Conservation (phyloP, 805 yeast genomes). For the Wilhelminamyces savonicus region DNA sequence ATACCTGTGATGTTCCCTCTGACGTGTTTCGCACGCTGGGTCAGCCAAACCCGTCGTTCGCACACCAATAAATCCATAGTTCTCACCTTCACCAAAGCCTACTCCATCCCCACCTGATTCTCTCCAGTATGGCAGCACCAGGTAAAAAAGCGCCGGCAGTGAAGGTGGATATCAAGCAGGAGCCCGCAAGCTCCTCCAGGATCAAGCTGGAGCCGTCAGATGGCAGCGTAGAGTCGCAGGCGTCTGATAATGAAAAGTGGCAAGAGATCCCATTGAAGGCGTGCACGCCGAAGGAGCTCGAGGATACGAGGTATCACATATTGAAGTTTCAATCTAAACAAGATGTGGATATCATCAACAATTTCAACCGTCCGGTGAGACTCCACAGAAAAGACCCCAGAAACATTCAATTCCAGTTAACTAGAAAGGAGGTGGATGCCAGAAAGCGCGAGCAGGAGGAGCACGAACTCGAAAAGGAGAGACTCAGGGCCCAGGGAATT, state of each 20-base stretch:
- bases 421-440: conserved; percentile 68
- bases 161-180: not conserved
- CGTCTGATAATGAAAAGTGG: too few species aligned
- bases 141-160: too few species aligned
- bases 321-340: conserved; percentile 72
- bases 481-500: conserved; percentile 8
- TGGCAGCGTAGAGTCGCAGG: too few species aligned
- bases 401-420: conserved; percentile 79
- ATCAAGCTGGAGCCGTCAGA: too few species aligned
- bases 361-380: conserved; percentile 78
- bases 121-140: too few species aligned
- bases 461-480: conserved; percentile 15
- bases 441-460: conserved; percentile 32
- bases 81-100: too few species aligned
- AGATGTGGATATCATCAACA: conserved; percentile 61
- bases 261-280: conserved; percentile 61
- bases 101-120: too few species aligned
- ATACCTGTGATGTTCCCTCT: too few species aligned
- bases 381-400: conserved; percentile 92
- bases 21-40: too few species aligned
- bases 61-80: too few species aligned
- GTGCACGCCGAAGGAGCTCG: conserved; percentile 64
- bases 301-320: conserved; percentile 71
- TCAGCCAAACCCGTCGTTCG: too few species aligned
- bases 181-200: too few species aligned